Evolutionary conservation across 192 early-diverging fungal species (phyloP).

Genomic region (Spizellomyces sp.): DNA sequence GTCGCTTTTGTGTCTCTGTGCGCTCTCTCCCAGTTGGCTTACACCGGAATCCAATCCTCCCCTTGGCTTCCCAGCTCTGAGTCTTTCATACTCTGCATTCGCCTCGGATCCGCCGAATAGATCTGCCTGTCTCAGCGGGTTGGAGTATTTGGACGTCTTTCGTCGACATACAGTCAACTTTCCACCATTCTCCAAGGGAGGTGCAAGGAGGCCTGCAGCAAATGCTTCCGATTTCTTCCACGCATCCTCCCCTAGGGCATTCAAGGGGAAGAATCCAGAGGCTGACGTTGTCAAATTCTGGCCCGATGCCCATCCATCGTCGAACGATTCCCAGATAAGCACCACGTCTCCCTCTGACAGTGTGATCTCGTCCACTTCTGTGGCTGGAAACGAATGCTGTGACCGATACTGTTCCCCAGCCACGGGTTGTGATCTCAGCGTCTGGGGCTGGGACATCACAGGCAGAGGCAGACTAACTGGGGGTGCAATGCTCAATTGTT

Average conservation of each 20-base stretch:
- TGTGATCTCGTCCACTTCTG: conserved; percentile 26
- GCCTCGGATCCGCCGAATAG: neutral
- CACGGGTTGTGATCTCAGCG: neutral
- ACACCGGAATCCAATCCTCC: conserved; percentile 1
- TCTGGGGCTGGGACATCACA: neutral
- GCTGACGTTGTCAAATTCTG: conserved; percentile 14
- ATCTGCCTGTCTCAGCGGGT: neutral
- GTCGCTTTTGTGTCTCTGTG: neutral
- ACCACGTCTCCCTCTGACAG: conserved; percentile 26
- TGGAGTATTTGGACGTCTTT: conserved; percentile 1
- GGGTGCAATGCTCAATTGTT: neutral
- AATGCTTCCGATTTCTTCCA: conserved; percentile 16
- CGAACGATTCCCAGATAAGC: conserved; percentile 26
- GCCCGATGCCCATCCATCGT: conserved; percentile 39
- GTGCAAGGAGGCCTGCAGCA: conserved; percentile 15
- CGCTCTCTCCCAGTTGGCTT: neutral
- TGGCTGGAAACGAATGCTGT: conserved; percentile 8
- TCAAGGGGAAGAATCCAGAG: conserved; percentile 31
- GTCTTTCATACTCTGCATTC: neutral
- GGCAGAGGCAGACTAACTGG: neutral
- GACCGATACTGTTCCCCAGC: conserved; percentile 21
- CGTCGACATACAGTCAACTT: conserved; percentile 3
- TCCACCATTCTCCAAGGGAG: conserved; percentile 3
- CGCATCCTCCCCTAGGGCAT: conserved; percentile 15
- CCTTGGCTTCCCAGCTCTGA: too few relatives aligned